These are phyloP conservation scores for Xylariales sp. DNA, from an alignment of 2,329 filamentous ascomycete genomes.

Conservation along the genomic window DNA sequence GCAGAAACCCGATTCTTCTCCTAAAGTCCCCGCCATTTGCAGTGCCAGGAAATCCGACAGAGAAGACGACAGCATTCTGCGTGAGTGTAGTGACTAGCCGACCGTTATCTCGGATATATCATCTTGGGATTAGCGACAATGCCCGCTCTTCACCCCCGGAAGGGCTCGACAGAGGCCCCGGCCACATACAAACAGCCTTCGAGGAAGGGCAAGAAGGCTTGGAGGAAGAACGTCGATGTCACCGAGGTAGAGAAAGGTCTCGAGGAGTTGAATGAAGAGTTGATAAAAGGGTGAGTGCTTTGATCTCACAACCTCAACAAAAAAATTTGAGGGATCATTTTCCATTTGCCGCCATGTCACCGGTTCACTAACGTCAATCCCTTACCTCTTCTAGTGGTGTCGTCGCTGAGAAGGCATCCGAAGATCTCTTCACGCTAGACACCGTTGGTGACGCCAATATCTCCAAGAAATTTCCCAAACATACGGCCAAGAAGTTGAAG, in stretches of 20 bases:
- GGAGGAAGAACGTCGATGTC: slow-evolving; percentile 97
- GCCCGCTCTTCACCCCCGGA: slow-evolving; percentile 47
- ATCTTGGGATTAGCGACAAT: no score
- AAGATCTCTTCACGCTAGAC: slow-evolving; percentile 83
- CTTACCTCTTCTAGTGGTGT: no score
- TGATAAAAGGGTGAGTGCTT: slow-evolving; percentile 72
- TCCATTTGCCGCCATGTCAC: no score
- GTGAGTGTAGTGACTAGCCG: no score
- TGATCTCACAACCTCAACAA: neutral
- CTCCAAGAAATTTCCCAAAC: slow-evolving; percentile 58
- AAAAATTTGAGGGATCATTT: neutral
- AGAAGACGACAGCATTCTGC: no score
- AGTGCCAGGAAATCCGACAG: neutral
- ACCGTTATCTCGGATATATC: no score
- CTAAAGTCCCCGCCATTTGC: slow-evolving; percentile 6
- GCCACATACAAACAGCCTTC: slow-evolving; percentile 84
- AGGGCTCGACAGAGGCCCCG: slow-evolving; percentile 57
- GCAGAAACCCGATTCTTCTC: neutral
- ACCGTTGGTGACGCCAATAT: slow-evolving; percentile 65
- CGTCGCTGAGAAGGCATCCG: slow-evolving; percentile 74
- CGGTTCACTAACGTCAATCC: no score
- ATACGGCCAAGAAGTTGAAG: slow-evolving; percentile 74
- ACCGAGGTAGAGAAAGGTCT: slow-evolving; percentile 80
- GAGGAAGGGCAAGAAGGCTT: slow-evolving; percentile 96
- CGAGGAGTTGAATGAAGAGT: slow-evolving; percentile 78